Conservation (phyloP, 495 filamentous ascomycete species). For the Hypoxylon perforatum region DNA sequence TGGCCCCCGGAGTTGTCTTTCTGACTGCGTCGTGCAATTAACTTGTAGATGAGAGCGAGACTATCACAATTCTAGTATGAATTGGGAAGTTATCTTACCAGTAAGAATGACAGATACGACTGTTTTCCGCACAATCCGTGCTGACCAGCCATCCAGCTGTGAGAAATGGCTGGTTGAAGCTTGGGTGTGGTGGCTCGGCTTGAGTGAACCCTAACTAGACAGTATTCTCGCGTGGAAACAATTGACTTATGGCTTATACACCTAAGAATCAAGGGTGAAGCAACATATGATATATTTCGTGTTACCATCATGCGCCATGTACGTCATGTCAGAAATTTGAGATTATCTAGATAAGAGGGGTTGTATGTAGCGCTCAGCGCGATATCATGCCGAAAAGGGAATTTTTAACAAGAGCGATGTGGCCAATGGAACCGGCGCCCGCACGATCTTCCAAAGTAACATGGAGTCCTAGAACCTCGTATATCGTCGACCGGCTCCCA, state of each 20-base stretch:
- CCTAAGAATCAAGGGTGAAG: not conserved
- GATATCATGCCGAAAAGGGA: conserved; percentile 23
- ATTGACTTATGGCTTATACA: not conserved
- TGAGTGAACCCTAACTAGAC: not conserved
- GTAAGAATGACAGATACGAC: no score
- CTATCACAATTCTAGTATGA: no score
- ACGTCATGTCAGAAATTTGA: conserved; percentile 13
- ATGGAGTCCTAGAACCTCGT: conserved; percentile 25
- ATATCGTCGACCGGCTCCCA: not conserved
- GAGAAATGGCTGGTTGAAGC: no score
- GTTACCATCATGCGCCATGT: conserved; percentile 11
- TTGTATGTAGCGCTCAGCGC: conserved; percentile 23
- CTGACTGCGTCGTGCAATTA: no score
- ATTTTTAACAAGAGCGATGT: not conserved
- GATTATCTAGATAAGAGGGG: conserved; percentile 13
- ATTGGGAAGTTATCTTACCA: no score
- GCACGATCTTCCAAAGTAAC: conserved; percentile 25
- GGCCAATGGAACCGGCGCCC: conserved; percentile 35
- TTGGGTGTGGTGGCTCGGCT: not conserved
- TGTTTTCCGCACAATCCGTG: no score
- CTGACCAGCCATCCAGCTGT: no score
- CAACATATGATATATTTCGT: conserved; percentile 20
- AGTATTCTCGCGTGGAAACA: not conserved
- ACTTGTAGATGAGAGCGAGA: no score
- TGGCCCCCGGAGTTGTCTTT: no score